These are phyloP conservation scores for Furcasterigmium sp. DNA, from an alignment of 2,329 filamentous ascomycete genomes.

Conservation along the genomic window DNA sequence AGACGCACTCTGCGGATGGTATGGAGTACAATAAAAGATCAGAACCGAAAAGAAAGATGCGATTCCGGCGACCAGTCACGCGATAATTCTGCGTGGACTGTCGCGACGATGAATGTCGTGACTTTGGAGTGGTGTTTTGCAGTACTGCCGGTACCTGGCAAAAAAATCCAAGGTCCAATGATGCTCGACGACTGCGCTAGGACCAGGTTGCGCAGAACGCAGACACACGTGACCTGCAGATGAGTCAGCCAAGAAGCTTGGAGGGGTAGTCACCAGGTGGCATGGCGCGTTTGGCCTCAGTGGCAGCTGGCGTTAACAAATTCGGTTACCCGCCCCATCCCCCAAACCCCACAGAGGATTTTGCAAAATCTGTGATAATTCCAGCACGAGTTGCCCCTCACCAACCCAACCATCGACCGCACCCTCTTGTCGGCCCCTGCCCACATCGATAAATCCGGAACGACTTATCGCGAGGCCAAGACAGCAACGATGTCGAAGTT, in stretches of 20 bases:
- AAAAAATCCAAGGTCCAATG: neutral
- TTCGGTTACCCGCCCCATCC: constrained; percentile 1
- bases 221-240: neutral
- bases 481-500: constrained; percentile 47
- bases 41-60: neutral
- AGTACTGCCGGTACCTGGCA: neutral
- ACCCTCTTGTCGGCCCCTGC: neutral
- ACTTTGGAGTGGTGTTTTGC: neutral
- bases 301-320: neutral
- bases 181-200: no score
- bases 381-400: neutral
- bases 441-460: neutral
- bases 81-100: constrained; percentile 2
- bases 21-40: neutral
- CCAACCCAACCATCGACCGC: constrained; percentile 1
- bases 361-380: constrained; percentile 1
- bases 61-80: neutral
- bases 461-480: neutral
- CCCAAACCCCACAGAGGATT: neutral
- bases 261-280: neutral
- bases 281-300: neutral
- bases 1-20: neutral
- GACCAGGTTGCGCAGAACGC: no score
- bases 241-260: neutral
- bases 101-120: constrained; percentile 1